Base-by-base conservation (phyloP, 2,329 filamentous ascomycete genomes). In the Iodosphaeria phyllophila region DNA sequence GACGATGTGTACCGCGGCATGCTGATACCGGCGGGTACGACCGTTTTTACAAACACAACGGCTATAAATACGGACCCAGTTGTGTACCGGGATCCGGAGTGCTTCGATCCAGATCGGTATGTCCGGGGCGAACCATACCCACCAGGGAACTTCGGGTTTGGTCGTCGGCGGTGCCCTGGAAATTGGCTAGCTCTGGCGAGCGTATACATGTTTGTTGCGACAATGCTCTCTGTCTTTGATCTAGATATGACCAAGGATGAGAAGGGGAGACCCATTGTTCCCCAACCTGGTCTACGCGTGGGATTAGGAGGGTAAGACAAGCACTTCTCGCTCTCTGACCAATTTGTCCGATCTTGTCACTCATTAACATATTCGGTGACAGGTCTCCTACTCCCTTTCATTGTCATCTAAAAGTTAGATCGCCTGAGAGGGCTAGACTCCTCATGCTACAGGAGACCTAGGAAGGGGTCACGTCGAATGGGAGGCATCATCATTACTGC, bases 1-100 rank as follows among this genome's bases (percentile, higher is more conserved):
- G 57, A 61, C 26, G 58, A 62, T 28, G 44, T 52, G 10, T 61
- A 31, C 11, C 22, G 60, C 12, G 64, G 56, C 17, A 60, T 64
- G 42, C 54, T 56, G 29, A 67, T 72, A 24, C 64, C 63, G 7
- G 58, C 56, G n/a, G 66, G 64, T 3, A 50, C 51, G 5, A 39
- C 52, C 11, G 39, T 58, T 5, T 48, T 50, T 26, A 48, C 51
- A 16, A 61, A 57, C 26, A 40, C 47, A n/a, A 41, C 46, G 8
- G 52, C 52, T 24, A 64, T 58, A 51, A 52, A 47, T 13, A 45
- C 46, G 19, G 47, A 64, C 30, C 34, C 48, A 24, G 24, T 27
- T 4, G 39, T 46, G 2, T 63, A 61, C 41, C 28, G 26, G 4
- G 31, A 56, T 24, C 54, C 58, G 2, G 46, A 54, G 12, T 29